Evolutionary conservation across 1,284 basidiomycete species (phyloP).

Genomic region (Malassezia arunalokei): DNA sequence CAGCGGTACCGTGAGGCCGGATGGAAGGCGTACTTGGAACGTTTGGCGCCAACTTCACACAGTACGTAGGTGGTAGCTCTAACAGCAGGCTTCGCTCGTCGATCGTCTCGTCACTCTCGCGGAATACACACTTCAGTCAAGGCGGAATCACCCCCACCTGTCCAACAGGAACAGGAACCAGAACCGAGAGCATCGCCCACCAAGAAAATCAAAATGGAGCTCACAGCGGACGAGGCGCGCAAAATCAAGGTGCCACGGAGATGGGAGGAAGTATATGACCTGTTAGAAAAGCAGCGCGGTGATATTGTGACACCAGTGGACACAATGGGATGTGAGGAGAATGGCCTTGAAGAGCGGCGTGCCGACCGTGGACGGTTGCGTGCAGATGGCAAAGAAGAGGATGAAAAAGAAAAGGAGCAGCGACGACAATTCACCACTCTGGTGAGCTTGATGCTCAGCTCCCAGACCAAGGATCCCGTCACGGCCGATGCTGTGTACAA

Average conservation of each 20-base stretch:
- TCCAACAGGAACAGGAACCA: not conserved
- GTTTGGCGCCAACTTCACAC: conserved; percentile 15
- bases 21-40: conserved; percentile 74
- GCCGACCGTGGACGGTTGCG: conserved; percentile 21
- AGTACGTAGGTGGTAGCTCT: conserved; percentile 15
- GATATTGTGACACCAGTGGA: conserved; percentile 44
- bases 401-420: conserved; percentile 47
- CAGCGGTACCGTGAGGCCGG: conserved; percentile 72
- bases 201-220: conserved; percentile 38
- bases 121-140: not conserved
- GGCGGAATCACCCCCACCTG: not conserved
- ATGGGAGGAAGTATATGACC: conserved; percentile 27
- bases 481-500: conserved; percentile 70
- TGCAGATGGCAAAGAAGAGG: conserved; percentile 17
- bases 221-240: conserved; percentile 27
- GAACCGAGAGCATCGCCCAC: conserved; percentile 24
- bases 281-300: conserved; percentile 24
- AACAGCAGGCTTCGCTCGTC: not conserved
- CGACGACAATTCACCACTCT: conserved; percentile 70
- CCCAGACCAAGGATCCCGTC: conserved; percentile 60
- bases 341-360: conserved; percentile 24
- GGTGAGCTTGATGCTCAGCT: conserved; percentile 85
- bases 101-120: not conserved
- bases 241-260: conserved; percentile 20
- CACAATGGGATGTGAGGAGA: conserved; percentile 45